Evolutionary conservation across 2,329 filamentous ascomycete genomes (phyloP), one percentile per base, ranked within the genome.

Genomic region (Monosporascus sp.): DNA sequence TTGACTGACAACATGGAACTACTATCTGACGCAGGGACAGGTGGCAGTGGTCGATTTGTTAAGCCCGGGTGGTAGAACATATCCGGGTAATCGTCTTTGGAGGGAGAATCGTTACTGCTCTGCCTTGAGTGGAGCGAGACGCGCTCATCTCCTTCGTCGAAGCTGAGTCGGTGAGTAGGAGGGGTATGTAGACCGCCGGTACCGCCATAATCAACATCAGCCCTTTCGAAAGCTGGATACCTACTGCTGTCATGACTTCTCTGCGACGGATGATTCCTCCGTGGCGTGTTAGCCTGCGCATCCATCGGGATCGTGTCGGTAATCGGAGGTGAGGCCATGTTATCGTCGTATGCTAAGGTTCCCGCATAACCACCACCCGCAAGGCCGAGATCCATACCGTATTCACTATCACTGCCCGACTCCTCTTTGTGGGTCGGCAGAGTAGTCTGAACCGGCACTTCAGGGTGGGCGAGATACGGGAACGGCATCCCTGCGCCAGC

Each of bases 41-140:
- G 82, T 60, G 74, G 89, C 65, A 76, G 87, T 70, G 72, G 91
- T 72, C 74, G 84, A 77, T 63, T 76, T 58, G 82, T 74, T 66
- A 91, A 84, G 40, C 90, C 90, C 19, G 92, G 92, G 64, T 97
- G 91, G 68, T 95, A 99, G 68, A 96, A 96, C 66, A 97, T 85
- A 63, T 96, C 94, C 19, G 88, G 89, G 57, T 91, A 89, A 52
- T 91, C 90, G 44, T 88, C 85, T 58, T 83, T 83, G 37, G 75
- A 72, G 1, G 86, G 85, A 27, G 86, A 89, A 38, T 89, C 85
- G 60, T 82, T 85, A 38, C 72, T 81, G 62, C 74, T 87, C 58
- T 72, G 78, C 53, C 73, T 80, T 7, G 80, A 77, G 66, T 81
- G 70, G 46, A 85, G 60, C 1, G 80, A 84, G 19, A 79, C 78